Base-by-base conservation (phyloP, 768 basidiomycete species). In the Mycena rebaudengoi region DNA sequence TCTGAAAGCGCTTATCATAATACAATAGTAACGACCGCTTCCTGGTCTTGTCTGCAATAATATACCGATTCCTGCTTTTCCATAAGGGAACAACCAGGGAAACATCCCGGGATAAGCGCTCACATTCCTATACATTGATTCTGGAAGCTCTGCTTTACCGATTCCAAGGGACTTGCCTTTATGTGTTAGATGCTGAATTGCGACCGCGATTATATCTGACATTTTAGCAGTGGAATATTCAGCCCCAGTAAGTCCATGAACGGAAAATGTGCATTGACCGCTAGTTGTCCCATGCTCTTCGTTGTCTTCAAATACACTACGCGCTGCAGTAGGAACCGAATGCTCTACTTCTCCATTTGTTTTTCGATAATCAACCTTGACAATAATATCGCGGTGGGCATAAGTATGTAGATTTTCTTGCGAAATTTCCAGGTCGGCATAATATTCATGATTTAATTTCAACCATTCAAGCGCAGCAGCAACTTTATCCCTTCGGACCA, bases 81-180 rank as follows among this genome's bases (percentile, higher is more conserved):
- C 79, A 68, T 80, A 82, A 0, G 80, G 81, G 67, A 78, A 82
- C 1, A 82, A 60, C 78, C 79, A 82, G 0, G 80, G 81, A 69
- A 80, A 82, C 75, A 82, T 79, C 5, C 74, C 67, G 1, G 81
- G 78, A 64, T 79, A 83, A 16, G 79, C 50, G 3, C 62, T 50
- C 5, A 76, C 73, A 65, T 82, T 80, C 10, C 76, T 48, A 40
- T 70, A 77, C 10, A 73, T 68, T 3, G 71, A 72, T 49, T 75
- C 54, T 0, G 75, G 71, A 2, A 63, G 21, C 0, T 44, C 35
- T 5, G 51, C 46, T 32, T 74, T 75, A 1, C 75, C 75, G 11
- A 80, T 70, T 0, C 63, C 74, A 0, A 83, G 52, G 0, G 74
- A 59, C 23, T 69, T 71, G 0, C 71, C 70, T 6, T 57, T 55